These are phyloP conservation scores for Candida broadrunensis DNA, from an alignment of 805 yeast genomes.

Conservation along the genomic window DNA sequence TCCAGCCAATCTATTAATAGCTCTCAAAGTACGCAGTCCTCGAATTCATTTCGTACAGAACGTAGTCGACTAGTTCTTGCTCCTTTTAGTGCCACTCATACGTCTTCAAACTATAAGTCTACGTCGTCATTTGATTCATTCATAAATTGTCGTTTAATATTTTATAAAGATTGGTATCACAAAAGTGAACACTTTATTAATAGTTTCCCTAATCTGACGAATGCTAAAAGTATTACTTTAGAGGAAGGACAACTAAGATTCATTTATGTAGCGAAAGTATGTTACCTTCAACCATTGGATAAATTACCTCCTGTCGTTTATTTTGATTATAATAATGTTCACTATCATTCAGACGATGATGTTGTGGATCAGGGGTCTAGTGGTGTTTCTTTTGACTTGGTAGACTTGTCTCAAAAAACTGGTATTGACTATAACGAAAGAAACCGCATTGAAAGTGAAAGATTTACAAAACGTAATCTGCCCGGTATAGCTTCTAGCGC, in stretches of 20 bases:
- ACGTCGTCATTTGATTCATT: not conserved
- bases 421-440: not conserved
- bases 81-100: too few relatives aligned
- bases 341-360: conserved; percentile 5
- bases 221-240: not conserved
- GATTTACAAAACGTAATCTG: not conserved
- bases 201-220: conserved; percentile 1
- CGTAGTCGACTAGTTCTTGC: conserved; percentile 11
- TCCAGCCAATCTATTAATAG: conserved; percentile 3
- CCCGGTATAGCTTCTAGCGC: not conserved
- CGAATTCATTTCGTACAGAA: not conserved
- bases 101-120: not conserved
- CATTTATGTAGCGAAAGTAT: conserved; percentile 14
- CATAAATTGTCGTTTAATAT: conserved; percentile 17
- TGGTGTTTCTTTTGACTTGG: conserved; percentile 2
- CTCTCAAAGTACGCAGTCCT: not conserved
- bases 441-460: not conserved
- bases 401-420: conserved; percentile 9
- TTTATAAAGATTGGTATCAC: conserved; percentile 36
- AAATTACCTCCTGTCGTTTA: conserved; percentile 16
- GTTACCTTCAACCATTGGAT: conserved; percentile 6
- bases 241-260: conserved; percentile 9
- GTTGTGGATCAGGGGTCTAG: not conserved
- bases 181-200: conserved; percentile 14
- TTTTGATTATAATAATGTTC: conserved; percentile 19